Conservation (phyloP, 441 rosid genomes). For the Syzygium malaccense region DNA sequence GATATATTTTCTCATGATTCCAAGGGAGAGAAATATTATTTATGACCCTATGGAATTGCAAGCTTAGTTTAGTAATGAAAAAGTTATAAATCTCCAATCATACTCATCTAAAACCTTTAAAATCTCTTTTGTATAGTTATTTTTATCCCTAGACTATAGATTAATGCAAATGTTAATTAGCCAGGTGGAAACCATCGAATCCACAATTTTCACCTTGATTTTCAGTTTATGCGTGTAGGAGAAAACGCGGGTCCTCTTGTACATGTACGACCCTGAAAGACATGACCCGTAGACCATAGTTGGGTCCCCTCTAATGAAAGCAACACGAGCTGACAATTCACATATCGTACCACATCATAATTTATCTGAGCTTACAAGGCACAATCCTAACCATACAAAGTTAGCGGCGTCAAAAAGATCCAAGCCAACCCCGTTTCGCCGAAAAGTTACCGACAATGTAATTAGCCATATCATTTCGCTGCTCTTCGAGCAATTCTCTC, state of each 20-base stretch:
- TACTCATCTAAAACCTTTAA: background rate
- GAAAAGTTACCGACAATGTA: background rate
- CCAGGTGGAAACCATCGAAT: too few relatives aligned
- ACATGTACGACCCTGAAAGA: background rate
- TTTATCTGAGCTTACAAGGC: background rate
- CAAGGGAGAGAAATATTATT: background rate
- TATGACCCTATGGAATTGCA: background rate
- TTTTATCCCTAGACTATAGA: background rate
- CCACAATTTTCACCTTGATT: too few relatives aligned
- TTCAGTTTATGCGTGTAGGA: background rate
- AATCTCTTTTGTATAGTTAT: background rate
- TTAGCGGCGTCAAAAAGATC: background rate
- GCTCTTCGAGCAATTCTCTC: too few relatives aligned
- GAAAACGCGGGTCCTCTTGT: background rate
- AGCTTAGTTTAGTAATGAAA: background rate
- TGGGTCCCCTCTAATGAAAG: background rate
- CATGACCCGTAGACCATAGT: background rate
- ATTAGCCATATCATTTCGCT: too few relatives aligned
- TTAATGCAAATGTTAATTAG: background rate
- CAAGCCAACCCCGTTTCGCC: rapidly evolving
- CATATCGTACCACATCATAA: background rate
- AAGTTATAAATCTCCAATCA: background rate
- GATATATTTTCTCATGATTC: background rate
- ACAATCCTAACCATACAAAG: background rate
- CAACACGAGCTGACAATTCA: background rate